These are phyloP conservation scores for Neurospora tetrasperma DNA, from an alignment of 495 filamentous ascomycete species.

Conservation along the genomic window DNA sequence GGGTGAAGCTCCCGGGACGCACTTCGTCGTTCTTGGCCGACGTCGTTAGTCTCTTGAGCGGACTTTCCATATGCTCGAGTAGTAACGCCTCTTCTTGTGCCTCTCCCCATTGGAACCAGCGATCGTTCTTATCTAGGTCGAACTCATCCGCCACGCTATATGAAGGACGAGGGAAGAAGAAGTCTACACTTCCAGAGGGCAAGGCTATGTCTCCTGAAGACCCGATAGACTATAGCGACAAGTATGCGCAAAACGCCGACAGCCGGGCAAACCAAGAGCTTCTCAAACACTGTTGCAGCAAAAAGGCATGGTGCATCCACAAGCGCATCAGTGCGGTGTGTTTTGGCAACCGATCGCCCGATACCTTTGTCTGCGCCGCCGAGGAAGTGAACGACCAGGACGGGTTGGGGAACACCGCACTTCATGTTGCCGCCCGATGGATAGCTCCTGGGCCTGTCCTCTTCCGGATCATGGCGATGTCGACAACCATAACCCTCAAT, in stretches of 20 bases:
- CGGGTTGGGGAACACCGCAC: conserved; percentile 8
- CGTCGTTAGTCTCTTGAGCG: conserved; percentile 6
- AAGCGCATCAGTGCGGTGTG: conserved; percentile 9
- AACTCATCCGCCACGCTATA: not conserved
- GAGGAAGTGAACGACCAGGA: conserved; percentile 7
- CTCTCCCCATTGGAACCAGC: not conserved
- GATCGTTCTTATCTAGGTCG: not conserved
- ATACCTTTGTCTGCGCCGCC: conserved; percentile 4
- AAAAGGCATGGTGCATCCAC: conserved; percentile 8
- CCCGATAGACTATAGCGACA: not conserved
- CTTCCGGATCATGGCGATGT: conserved; percentile 1
- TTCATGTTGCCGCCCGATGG: conserved; percentile 12
- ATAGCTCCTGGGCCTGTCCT: conserved; percentile 7
- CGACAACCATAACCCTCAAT: not conserved
- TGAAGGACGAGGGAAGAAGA: not conserved
- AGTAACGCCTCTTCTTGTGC: conserved; percentile 1
- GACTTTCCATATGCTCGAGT: conserved; percentile 9
- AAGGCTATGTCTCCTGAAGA: not conserved
- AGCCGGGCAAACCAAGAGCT: conserved; percentile 9
- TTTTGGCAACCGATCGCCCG: conserved; percentile 1
- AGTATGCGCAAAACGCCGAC: not conserved
- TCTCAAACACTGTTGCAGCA: conserved; percentile 8
- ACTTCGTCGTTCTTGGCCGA: conserved; percentile 12
- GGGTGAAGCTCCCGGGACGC: conserved; percentile 7
- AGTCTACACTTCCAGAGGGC: not conserved